Base-by-base conservation (phyloP, 768 basidiomycete species). In the Russula ochroleuca region DNA sequence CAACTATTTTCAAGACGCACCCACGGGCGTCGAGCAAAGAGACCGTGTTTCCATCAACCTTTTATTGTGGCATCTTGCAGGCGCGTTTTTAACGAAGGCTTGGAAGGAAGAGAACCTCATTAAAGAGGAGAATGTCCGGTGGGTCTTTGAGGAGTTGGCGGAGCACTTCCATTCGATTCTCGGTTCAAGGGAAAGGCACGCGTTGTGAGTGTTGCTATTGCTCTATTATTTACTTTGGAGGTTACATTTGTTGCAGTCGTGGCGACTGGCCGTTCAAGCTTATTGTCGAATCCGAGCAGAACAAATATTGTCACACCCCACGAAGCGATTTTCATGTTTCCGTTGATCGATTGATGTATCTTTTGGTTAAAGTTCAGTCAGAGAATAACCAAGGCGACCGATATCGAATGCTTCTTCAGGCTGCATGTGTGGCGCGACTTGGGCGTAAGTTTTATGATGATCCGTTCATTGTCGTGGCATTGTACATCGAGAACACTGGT, bases 291-390 rank as follows among this genome's bases (percentile, higher is more conserved):
- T 41, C 17, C 9, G 15, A 41, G 17, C 14, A 41, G 15, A 41
- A 17, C 13, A 19, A 15, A 19, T 41, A 41, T 15, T 7, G 41
- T 15, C 38, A 41, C 54, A 55, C 54, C 54, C 54, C 54, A 55
- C 25, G 54, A 55, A 55, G 54, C 25, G 23, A 55, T 56, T 43
- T 56, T 56, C 23, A 25, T 19, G 7, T 56, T 5, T 54, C 38
- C 13, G 37, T 54, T 25, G 15, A 54, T 54, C 2, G 37, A 3
- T 54, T 54, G 37, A 40, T 43, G 25, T n/a, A 25, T 43, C 54
- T 56, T 43, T 3, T 56, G 19, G 54, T 56, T 43, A 25, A 56
- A 43, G 40, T 56, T 43, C 54, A 56, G 23, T 56, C 25, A 13
- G 54, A 43, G 0, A 31, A 31, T 40, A 1, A n/a, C 25, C 21